Conservation (phyloP, 176 grass and related monocot species). For the Oryza glumipatula region DNA sequence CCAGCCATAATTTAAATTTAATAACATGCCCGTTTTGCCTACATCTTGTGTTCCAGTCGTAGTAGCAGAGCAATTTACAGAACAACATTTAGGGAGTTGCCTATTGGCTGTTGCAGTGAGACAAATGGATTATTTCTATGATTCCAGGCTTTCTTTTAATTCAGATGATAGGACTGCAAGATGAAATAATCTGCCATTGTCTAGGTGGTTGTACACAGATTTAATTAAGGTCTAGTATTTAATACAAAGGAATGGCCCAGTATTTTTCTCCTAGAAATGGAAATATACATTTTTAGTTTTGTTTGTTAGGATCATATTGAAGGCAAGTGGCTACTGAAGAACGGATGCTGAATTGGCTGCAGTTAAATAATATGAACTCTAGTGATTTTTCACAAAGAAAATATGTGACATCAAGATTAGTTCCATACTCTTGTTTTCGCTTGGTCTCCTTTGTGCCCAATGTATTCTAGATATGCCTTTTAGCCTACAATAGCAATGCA, state of each 20-base stretch:
- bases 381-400: background rate
- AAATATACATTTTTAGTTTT: slow-evolving; percentile 17
- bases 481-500: background rate
- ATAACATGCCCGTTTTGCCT: background rate
- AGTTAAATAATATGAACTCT: background rate
- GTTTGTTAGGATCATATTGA: background rate
- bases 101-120: slow-evolving; percentile 21
- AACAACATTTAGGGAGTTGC: background rate
- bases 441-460: background rate
- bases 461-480: background rate
- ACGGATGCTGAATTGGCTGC: background rate
- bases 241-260: background rate
- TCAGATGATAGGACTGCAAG: background rate
- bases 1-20: slow-evolving; percentile 10
- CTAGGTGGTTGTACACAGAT: background rate
- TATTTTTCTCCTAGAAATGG: background rate
- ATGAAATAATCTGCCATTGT: background rate
- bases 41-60: slow-evolving; percentile 3
- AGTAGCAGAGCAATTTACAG: slow-evolving; percentile 13
- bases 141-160: slow-evolving; percentile 11
- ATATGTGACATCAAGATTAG: background rate
- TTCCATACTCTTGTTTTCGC: background rate
- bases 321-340: background rate
- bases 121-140: background rate
- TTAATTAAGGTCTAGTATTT: background rate